Evolutionary conservation across 2,329 filamentous ascomycete species (phyloP).

Genomic region (Botryosphaeria dothidea): DNA sequence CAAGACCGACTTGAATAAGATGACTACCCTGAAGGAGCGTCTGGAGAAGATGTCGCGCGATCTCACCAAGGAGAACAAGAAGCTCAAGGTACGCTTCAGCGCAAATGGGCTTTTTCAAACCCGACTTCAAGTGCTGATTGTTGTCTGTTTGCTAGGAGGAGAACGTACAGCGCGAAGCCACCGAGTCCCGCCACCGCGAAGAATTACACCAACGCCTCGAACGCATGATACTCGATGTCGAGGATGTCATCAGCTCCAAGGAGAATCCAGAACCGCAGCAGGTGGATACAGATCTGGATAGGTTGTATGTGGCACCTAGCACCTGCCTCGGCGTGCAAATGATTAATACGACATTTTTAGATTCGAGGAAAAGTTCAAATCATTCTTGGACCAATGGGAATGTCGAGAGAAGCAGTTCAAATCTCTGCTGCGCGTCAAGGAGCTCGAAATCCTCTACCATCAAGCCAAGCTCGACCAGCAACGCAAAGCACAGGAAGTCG

Average conservation of each 20-base stretch:
- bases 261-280: slow-evolving; percentile 67
- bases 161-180: slow-evolving; percentile 81
- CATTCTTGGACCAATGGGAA: slow-evolving; percentile 95
- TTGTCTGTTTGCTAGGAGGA: slow-evolving; percentile 63
- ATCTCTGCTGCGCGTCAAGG: slow-evolving; percentile 87
- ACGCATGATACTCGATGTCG: slow-evolving; percentile 76
- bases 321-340: slow-evolving; percentile 26
- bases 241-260: slow-evolving; percentile 85
- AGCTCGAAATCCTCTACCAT: slow-evolving; percentile 91
- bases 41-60: slow-evolving; percentile 94
- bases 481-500: slow-evolving; percentile 81
- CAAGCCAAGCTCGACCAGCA: slow-evolving; percentile 87
- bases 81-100: slow-evolving; percentile 75
- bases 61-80: slow-evolving; percentile 95
- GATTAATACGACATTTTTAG: slow-evolving; percentile 23
- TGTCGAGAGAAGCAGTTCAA: slow-evolving; percentile 93
- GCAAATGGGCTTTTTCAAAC: neutral
- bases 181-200: slow-evolving; percentile 77
- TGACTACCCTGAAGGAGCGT: slow-evolving; percentile 89
- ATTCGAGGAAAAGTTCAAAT: slow-evolving; percentile 80
- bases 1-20: slow-evolving; percentile 85
- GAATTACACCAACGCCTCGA: slow-evolving; percentile 86
- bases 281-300: slow-evolving; percentile 86
- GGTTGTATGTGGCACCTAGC: slow-evolving; percentile 63
- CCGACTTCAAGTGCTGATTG: slow-evolving; percentile 21